phyloP scores from a whole-genome alignment of 129 eudicot genomes.

The Artemisia argyi region DNA sequence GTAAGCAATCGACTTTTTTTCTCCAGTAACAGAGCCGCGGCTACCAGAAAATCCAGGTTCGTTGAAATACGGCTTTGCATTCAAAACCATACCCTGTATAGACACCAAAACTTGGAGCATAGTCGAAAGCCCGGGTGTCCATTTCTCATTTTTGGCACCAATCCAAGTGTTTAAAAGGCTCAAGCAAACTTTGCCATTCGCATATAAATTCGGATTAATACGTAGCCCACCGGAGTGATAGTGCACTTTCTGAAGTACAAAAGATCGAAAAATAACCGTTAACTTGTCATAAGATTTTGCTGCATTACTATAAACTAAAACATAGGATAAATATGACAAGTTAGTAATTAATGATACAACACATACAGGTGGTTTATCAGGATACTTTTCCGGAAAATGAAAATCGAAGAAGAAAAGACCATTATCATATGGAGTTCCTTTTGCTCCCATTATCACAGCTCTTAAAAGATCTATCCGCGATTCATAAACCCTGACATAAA shows the following conservation, averaged over 20 bases:
- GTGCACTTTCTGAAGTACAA: constrained; percentile 52
- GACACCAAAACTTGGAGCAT: constrained; percentile 86
- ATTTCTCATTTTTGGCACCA: constrained; percentile 55
- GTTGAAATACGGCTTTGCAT: constrained; percentile 69
- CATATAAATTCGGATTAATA: constrained; percentile 68
- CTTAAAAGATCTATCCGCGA: constrained; percentile 87
- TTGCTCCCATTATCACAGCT: constrained; percentile 87
- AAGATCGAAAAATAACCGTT: no score
- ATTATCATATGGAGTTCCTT: constrained; percentile 90
- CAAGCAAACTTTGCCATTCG: constrained; percentile 61
- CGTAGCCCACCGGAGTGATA: constrained; percentile 78
- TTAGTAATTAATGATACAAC: neutral
- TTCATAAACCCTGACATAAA: constrained; percentile 84
- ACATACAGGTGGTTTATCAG: constrained; percentile 77
- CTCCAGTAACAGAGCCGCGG: constrained; percentile 27
- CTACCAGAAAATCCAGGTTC: constrained; percentile 46
- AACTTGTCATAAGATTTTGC: neutral
- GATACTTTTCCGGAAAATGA: constrained; percentile 62
- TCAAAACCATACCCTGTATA: constrained; percentile 75
- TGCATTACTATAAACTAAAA: neutral
- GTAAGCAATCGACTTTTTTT: constrained; percentile 37
- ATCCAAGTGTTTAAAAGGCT: constrained; percentile 81
- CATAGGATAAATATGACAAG: neutral
- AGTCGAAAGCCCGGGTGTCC: constrained; percentile 63
- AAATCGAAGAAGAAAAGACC: constrained; percentile 91